A percentile compares a stretch with the other conserved stretches of the same genome.
Conservation (phyloP, 2,329 filamentous ascomycete genomes). For the Verticillium albo-atrum region DNA sequence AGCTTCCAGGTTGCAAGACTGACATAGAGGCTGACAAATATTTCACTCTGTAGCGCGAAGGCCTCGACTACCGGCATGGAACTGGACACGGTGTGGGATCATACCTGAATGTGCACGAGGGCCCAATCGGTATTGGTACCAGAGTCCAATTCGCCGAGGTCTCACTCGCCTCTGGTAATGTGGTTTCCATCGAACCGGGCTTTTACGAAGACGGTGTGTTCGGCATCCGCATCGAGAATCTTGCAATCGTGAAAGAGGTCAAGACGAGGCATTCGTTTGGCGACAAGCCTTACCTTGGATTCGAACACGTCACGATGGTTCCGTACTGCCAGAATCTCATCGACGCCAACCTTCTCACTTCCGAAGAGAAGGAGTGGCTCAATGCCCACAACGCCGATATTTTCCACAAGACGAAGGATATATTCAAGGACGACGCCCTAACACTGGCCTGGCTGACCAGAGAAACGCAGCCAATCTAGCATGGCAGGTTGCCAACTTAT, state of each 20-base stretch:
- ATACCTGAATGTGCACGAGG: constrained; percentile 95
- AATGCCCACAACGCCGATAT: constrained; percentile 83
- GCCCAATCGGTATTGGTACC: constrained; percentile 92
- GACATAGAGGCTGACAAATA: constrained; percentile 13
- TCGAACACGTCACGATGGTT: constrained; percentile 96
- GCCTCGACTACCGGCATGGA: constrained; percentile 91
- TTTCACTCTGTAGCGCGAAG: constrained; percentile 48
- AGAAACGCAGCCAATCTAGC: constrained; percentile 67
- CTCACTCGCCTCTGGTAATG: constrained; percentile 83
- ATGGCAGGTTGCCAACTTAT: too few species aligned
- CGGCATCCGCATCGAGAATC: constrained; percentile 94
- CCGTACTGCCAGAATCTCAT: constrained; percentile 90
- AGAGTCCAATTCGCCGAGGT: constrained; percentile 90
- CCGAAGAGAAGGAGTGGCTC: constrained; percentile 76
- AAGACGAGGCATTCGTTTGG: constrained; percentile 84
- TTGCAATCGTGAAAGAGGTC: constrained; percentile 86
- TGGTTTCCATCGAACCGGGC: constrained; percentile 92
- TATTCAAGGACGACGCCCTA: constrained; percentile 68
- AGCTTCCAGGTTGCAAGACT: not conserved
- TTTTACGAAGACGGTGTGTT: constrained; percentile 96
- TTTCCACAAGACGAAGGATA: constrained; percentile 72
- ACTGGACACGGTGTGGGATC: constrained; percentile 95
- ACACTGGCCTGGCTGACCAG: constrained; percentile 78
- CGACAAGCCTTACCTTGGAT: constrained; percentile 89
- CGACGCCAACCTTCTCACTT: constrained; percentile 66